Evolutionary conservation across 345 rosid species (phyloP).

Genomic region (Eutrema yunnanense): DNA sequence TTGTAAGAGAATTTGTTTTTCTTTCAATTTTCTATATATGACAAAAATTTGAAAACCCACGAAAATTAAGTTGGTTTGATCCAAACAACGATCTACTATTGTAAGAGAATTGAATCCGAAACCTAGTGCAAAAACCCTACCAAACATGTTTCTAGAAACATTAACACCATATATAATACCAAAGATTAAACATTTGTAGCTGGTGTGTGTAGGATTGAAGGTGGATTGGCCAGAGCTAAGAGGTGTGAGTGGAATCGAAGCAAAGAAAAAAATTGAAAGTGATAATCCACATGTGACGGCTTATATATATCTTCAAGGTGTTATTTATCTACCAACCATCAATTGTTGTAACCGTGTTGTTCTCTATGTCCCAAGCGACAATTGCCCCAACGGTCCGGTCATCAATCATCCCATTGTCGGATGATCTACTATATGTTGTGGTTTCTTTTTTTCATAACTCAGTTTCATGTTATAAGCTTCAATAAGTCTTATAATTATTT

Average conservation of each 20-base stretch:
- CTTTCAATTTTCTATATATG: not conserved
- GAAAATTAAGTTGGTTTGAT: too few species aligned
- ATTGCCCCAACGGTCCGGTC: slow-evolving; percentile 23
- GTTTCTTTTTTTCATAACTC: not conserved
- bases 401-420: not conserved
- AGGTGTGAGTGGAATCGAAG: slow-evolving; percentile 11
- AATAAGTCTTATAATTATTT: not conserved
- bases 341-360: slow-evolving; percentile 19
- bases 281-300: slow-evolving; percentile 10
- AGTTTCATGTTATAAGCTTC: not conserved
- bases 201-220: slow-evolving; percentile 4
- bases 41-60: too few species aligned
- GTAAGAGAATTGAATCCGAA: too few species aligned
- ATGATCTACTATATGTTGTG: not conserved
- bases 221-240: slow-evolving; percentile 26
- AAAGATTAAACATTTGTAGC: not conserved
- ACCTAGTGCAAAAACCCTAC: too few species aligned
- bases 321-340: not conserved
- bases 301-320: not conserved
- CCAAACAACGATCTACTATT: too few species aligned
- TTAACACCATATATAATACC: not conserved
- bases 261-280: not conserved
- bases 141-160: not conserved
- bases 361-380: not conserved
- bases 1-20: too few species aligned